A percentile compares a stretch with the other conserved stretches of the same genome.
phyloP scores from a whole-genome alignment of 257 asterid species.

The Mentha longifolia region DNA sequence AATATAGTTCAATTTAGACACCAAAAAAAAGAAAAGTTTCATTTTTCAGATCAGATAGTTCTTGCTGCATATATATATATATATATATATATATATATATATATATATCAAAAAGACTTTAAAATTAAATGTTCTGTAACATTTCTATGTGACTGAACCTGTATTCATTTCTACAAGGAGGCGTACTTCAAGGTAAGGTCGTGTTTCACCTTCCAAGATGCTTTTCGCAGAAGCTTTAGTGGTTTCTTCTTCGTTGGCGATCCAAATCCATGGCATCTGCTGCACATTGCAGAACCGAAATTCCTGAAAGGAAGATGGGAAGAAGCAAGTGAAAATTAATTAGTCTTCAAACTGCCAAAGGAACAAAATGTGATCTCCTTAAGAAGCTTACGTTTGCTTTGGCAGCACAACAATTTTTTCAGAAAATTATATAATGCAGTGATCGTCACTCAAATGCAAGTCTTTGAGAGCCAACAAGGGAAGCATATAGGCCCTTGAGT shows the following conservation, averaged over 20 bases:
- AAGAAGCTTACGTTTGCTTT: constrained; percentile 16
- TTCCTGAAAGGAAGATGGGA: background rate
- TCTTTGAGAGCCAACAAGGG: constrained; percentile 85
- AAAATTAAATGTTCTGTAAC: background rate
- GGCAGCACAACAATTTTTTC: background rate
- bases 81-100: no score
- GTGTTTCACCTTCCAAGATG: constrained; percentile 20
- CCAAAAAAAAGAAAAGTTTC: background rate
- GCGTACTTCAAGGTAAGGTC: background rate
- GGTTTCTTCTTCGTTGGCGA: background rate
- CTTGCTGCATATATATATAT: no score
- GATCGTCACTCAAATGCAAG: constrained; percentile 79
- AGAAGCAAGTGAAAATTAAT: background rate
- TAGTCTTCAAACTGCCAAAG: background rate
- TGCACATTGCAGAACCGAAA: constrained; percentile 1
- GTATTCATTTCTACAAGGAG: background rate
- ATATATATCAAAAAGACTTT: background rate
- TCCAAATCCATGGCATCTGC: background rate
- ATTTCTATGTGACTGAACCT: background rate
- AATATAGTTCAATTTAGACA: background rate
- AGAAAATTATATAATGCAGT: background rate
- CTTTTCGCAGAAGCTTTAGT: background rate
- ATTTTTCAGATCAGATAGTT: no score
- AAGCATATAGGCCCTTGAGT: constrained; percentile 77
- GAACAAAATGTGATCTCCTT: background rate